Base-by-base conservation (phyloP, 768 basidiomycete species). In the Russula griseocarnosa region DNA sequence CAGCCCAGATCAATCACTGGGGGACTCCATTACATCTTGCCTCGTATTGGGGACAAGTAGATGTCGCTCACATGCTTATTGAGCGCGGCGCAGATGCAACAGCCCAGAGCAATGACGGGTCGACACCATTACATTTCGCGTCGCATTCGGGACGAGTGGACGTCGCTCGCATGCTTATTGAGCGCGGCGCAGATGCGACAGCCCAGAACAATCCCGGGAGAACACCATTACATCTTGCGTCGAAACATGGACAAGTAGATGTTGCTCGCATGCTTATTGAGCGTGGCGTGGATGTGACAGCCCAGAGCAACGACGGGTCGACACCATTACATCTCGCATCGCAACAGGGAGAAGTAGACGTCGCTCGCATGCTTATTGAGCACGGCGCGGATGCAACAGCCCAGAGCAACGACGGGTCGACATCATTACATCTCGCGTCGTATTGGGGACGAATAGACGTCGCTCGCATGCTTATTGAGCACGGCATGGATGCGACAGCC, bases 81-180 rank as follows among this genome's bases (percentile, higher is more conserved):
- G 44, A 46, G 44, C 44, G 10, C 20, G 18, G 44, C 44, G 44
- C 44, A 3, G 44, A 46, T 11, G 2, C 13, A 11, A 11, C 34
- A 13, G 34, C 2, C 11, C 34, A 13, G 34, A 13, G 3, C 11
- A 13, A 13, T 0, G 34, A 34, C 3, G 34, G 34, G 11, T 34
- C 3, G 10, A 36, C 46, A 0, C 8, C 46, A 11, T 46, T 46
- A 13, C 46, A 46, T 46, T 8, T 46, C 3, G 46, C 46, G 10
- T 46, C 3, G 10, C n/a, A 22, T 9, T 0, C 3, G 9, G n/a
- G 46, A 46, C 2, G 22, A 0, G n/a, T 11, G 0, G n/a, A 22
- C 3, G n/a, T 22, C n/a, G n/a, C 46, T 11, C 3, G 46, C 9
- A n/a, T n/a, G 18, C 44, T 44, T n/a, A 18, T 44, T 10, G 16